These are phyloP conservation scores for Xylaria cubensis DNA, from an alignment of 495 filamentous ascomycete genomes.

Conservation along the genomic window DNA sequence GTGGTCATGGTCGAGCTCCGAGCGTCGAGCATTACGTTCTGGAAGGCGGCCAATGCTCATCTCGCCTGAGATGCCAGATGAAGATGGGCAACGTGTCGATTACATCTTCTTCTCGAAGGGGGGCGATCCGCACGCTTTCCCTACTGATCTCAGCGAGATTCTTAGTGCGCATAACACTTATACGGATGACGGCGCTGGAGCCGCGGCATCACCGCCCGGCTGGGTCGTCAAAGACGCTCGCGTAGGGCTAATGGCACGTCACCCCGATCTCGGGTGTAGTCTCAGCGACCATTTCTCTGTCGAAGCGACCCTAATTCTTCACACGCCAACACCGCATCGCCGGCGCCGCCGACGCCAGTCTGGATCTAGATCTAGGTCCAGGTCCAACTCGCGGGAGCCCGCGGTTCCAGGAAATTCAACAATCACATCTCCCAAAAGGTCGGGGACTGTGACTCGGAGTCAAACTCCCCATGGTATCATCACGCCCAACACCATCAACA, in stretches of 20 bases:
- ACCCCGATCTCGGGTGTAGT: slow-evolving; percentile 81
- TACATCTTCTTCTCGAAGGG: slow-evolving; percentile 76
- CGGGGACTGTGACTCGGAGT: slow-evolving; percentile 28
- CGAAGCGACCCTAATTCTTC: slow-evolving; percentile 66
- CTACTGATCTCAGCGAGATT: slow-evolving; percentile 26
- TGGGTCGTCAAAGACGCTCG: slow-evolving; percentile 73
- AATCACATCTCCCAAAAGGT: slow-evolving; percentile 33
- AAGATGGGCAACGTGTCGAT: slow-evolving; percentile 84
- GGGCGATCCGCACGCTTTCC: slow-evolving; percentile 25
- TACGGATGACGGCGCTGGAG: slow-evolving; percentile 33
- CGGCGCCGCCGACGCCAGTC: slow-evolving; percentile 13
- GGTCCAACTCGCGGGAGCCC: slow-evolving; percentile 1
- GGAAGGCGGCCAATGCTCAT: slow-evolving; percentile 58
- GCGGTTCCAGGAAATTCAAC: neutral
- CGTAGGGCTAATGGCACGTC: slow-evolving; percentile 83
- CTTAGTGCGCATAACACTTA: slow-evolving; percentile 26
- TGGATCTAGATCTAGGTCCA: slow-evolving; percentile 12
- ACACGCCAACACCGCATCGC: slow-evolving; percentile 31
- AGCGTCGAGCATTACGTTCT: slow-evolving; percentile 61
- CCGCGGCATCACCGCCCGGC: slow-evolving; percentile 36
- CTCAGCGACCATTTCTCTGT: slow-evolving; percentile 94
- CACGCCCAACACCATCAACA: slow-evolving; percentile 22
- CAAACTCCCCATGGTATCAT: slow-evolving; percentile 20
- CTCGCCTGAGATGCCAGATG: slow-evolving; percentile 66
- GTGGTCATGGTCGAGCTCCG: slow-evolving; percentile 82